These are phyloP conservation scores for Aureobasidium vineae DNA, from an alignment of 2,329 filamentous ascomycete genomes.

Conservation along the genomic window DNA sequence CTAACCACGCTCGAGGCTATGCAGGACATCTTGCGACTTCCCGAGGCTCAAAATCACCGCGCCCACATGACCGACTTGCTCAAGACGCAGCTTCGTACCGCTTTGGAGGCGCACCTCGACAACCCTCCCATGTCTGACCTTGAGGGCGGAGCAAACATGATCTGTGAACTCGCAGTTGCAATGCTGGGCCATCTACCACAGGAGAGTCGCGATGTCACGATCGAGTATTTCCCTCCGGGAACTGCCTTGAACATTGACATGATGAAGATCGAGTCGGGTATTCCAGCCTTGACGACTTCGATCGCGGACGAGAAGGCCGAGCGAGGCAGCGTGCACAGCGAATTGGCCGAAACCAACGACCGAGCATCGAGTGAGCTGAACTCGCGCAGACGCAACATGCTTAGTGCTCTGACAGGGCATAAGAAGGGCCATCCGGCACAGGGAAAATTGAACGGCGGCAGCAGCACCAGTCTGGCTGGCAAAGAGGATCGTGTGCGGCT, in stretches of 20 bases:
- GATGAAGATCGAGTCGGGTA: constrained; percentile 77
- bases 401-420: constrained; percentile 43
- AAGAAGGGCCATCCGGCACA: constrained; percentile 39
- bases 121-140: constrained; percentile 76
- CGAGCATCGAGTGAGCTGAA: constrained; percentile 28
- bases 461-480: constrained; percentile 42
- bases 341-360: constrained; percentile 35
- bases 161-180: constrained; percentile 83
- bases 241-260: constrained; percentile 65
- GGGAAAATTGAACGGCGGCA: constrained; percentile 40
- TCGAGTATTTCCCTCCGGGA: constrained; percentile 81
- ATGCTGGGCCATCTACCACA: constrained; percentile 83
- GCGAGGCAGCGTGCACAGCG: constrained; percentile 40
- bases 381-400: constrained; percentile 43
- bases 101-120: constrained; percentile 69
- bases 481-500: constrained; percentile 50
- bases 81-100: constrained; percentile 67
- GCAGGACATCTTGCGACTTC: constrained; percentile 64
- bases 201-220: constrained; percentile 85
- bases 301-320: constrained; percentile 46
- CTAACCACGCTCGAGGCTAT: constrained; percentile 93
- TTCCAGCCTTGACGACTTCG: constrained; percentile 48
- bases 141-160: constrained; percentile 87
- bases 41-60: constrained; percentile 65
- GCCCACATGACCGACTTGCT: constrained; percentile 56